Evolutionary conservation across 306 rosid genomes (phyloP), one percentile per base, ranked within the genome.

Genomic region (Dryas drummondii): DNA sequence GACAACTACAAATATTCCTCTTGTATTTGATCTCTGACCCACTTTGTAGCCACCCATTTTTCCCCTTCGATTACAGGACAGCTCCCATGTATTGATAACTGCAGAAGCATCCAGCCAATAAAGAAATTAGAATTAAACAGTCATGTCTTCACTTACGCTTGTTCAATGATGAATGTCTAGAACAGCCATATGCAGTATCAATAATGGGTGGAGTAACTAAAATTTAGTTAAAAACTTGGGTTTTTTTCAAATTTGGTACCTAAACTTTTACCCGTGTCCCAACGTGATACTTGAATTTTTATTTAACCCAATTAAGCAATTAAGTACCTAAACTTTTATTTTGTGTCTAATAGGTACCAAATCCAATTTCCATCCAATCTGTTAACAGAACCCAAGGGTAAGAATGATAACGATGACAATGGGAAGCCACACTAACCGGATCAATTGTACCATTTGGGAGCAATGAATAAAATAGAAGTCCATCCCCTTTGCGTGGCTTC

Each of bases 31-130:
- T 96, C 86, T 80, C 97, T 82, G 58, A 96, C 80, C 98, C 99
- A 92, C 86, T 92, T 96, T 17, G 97, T 90, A 8, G 92, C 93
- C 49, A 92, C 97, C 98, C 99, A 96, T 75, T 96, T 94, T 76
- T 84, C 86, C 75, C 99, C 99, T 83, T 83, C 77, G 54, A 89
- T 79, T 58, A 92, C 99, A 9, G 97, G 87, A 73, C 98, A 96
- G 85, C 99, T 89, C 66, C 93, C 97, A 63, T 94, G 99, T 45
- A 92, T 83, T 66, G 99, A 90, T 77, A 85, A 62, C 99, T 94
- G 87, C 85, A 78, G 77, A 80, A 78, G 41, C 42, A 80, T 57
- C n/a, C 78, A 75, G n/a, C 70, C 53, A 68, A 70, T 70, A 32
- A 50, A 58, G 19, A 72, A 17, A 32, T 65, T 26, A 78, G 42